Percentiles rank a stretch among this genome's conserved stretches.
Evolutionary conservation across 805 yeast genomes (phyloP).

Genomic region (Suhomyces vadensis): DNA sequence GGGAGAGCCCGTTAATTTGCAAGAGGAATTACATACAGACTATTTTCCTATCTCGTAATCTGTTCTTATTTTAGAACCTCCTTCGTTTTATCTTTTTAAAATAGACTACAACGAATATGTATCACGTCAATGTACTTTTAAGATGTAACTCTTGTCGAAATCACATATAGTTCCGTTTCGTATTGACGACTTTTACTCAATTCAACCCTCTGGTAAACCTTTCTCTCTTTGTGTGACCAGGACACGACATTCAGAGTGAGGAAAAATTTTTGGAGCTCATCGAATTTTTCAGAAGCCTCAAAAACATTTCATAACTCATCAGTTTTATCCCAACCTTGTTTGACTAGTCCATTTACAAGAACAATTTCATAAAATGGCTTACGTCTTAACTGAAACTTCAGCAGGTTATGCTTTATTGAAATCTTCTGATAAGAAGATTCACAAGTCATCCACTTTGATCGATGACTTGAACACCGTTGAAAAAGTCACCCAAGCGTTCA

Average conservation of each 20-base stretch:
- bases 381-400: constrained; percentile 94
- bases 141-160: no score
- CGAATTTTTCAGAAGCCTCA: constrained; percentile 11
- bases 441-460: constrained; percentile 74
- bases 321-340: not conserved
- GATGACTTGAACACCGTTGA: constrained; percentile 80
- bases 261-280: constrained; percentile 11
- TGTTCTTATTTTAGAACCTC: no score
- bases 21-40: no score
- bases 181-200: no score
- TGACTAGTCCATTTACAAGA: constrained; percentile 1
- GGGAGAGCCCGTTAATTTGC: no score
- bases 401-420: constrained; percentile 98
- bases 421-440: constrained; percentile 95
- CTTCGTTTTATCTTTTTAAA: no score
- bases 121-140: no score
- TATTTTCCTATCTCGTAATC: no score
- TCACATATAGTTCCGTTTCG: no score
- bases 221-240: not conserved
- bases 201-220: not conserved
- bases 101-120: no score
- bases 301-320: constrained; percentile 4
- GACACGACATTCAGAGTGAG: no score
- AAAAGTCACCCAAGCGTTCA: constrained; percentile 85
- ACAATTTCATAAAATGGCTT: constrained; percentile 55